phyloP scores from a whole-genome alignment of 306 rosid genomes.

The Cicer pinnatifidum region DNA sequence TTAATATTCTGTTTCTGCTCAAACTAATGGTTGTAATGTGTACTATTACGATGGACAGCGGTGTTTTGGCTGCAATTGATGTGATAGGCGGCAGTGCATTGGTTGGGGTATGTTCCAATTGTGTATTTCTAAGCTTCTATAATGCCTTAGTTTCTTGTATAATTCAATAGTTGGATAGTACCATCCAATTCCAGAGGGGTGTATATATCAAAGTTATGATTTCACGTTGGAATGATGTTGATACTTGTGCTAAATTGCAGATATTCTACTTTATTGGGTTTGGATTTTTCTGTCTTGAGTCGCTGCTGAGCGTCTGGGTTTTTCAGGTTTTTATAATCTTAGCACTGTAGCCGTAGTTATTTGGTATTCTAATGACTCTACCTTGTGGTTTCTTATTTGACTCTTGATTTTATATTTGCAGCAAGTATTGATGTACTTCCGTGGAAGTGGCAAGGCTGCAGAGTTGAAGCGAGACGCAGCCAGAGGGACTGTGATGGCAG shows the following conservation, averaged over 20 bases:
- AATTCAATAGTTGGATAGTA: constrained; percentile 20
- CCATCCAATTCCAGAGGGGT: background rate
- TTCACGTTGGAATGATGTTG: constrained; percentile 34
- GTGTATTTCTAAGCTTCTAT: constrained; percentile 37
- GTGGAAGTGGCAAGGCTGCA: constrained; percentile 89
- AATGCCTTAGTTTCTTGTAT: constrained; percentile 27
- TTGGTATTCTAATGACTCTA: constrained; percentile 23
- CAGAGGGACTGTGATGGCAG: constrained; percentile 83
- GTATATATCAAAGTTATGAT: constrained; percentile 29
- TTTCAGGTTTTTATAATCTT: constrained; percentile 69
- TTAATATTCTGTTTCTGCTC: constrained; percentile 16
- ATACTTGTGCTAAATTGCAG: constrained; percentile 57
- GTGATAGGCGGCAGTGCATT: constrained; percentile 53
- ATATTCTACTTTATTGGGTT: constrained; percentile 86
- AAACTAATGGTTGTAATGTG: constrained; percentile 47
- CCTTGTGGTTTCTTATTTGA: constrained; percentile 33
- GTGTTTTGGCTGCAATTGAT: constrained; percentile 80
- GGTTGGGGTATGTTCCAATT: constrained; percentile 66
- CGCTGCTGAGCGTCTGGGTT: constrained; percentile 90
- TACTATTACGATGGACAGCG: constrained; percentile 63
- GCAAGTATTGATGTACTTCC: constrained; percentile 96
- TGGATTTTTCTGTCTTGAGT: constrained; percentile 68
- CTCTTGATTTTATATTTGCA: constrained; percentile 51
- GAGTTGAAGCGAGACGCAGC: constrained; percentile 78
- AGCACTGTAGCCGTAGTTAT: background rate